phyloP scores from a whole-genome alignment of 176 grass and related monocot genomes.

The Oryza officinalis region DNA sequence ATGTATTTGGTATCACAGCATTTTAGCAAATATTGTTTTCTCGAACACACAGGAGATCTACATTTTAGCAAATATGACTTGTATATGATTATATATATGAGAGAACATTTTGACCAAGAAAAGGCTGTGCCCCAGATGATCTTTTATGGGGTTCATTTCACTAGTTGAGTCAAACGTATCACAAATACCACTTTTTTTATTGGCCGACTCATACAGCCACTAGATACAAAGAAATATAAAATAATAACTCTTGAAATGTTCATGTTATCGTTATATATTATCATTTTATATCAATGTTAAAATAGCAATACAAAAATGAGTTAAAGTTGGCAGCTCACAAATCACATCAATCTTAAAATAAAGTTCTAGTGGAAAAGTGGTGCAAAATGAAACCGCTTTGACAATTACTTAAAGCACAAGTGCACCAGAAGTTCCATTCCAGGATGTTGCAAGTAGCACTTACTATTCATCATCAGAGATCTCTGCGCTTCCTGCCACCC shows the following conservation, averaged over 20 bases:
- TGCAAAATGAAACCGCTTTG: not conserved
- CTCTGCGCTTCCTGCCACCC: conserved; percentile 69
- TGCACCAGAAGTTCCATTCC: not conserved
- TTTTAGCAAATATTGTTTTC: not conserved
- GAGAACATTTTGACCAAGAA: not conserved
- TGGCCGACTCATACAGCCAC: not conserved
- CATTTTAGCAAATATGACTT: not conserved
- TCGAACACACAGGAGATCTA: no score
- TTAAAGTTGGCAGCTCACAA: not conserved
- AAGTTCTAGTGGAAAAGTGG: not conserved
- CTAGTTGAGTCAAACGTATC: not conserved
- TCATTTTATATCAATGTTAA: not conserved
- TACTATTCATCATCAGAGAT: conserved; percentile 67
- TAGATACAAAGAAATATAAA: conserved; percentile 1
- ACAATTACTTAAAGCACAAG: conserved; percentile 13
- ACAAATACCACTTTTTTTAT: not conserved
- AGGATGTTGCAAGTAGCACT: conserved; percentile 26
- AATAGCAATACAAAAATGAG: not conserved
- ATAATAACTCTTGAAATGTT: not conserved
- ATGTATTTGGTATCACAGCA: not conserved
- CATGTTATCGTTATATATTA: conserved; percentile 1
- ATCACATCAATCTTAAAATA: conserved; percentile 2
- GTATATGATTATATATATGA: not conserved
- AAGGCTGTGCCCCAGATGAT: not conserved
- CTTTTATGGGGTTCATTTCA: not conserved